A percentile compares a stretch with the other conserved stretches of the same genome.
phyloP scores from a whole-genome alignment of 176 grass and related monocot species.

The Aegilops umbellulata region DNA sequence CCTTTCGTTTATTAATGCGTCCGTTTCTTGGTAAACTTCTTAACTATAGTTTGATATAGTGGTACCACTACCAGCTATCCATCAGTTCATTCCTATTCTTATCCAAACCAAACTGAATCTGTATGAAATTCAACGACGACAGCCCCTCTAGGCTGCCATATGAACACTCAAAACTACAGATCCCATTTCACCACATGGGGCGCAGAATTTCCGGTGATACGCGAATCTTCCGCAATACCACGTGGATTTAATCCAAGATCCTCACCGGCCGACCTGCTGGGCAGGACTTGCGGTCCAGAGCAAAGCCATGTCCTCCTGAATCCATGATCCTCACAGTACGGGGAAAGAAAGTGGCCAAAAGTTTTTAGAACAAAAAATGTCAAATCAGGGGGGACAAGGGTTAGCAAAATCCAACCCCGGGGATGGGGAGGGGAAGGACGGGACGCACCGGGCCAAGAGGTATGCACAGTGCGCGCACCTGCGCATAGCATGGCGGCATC shows the following conservation, averaged over 20 bases:
- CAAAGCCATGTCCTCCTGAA: neutral
- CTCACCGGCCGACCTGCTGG: neutral
- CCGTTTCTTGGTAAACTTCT: neutral
- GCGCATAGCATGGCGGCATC: conserved; percentile 12
- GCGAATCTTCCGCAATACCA: neutral
- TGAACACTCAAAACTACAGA: neutral
- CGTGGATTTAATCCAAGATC: neutral
- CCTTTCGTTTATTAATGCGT: neutral
- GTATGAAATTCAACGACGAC: neutral
- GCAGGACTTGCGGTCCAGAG: neutral
- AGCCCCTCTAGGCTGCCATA: conserved; percentile 2
- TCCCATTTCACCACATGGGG: conserved; percentile 8
- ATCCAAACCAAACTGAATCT: neutral
- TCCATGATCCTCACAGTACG: neutral
- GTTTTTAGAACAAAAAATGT: conserved; percentile 20
- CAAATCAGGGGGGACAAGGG: conserved; percentile 23
- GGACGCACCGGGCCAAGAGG: conserved; percentile 28
- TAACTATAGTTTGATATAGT: neutral
- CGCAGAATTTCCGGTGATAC: neutral
- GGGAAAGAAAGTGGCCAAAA: neutral
- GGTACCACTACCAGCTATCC: neutral
- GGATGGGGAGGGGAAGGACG: neutral
- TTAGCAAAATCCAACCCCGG: conserved; percentile 10
- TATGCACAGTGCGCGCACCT: conserved; percentile 17
- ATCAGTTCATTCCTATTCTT: neutral